Evolutionary conservation across 345 rosid species (phyloP).

Genomic region (Anacardium occidentale): DNA sequence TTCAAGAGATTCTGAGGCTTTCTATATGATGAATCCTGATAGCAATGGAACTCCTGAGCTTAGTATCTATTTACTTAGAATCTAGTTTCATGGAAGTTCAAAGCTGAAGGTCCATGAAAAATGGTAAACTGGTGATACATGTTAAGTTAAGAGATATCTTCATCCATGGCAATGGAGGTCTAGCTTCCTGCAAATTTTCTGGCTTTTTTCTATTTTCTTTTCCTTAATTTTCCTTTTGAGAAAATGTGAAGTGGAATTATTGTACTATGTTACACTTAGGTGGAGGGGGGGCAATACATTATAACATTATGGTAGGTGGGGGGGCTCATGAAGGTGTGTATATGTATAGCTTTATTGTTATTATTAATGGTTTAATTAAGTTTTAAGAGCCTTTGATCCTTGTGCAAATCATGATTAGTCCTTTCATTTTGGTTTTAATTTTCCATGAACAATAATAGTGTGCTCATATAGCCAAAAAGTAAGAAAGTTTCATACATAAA

Average conservation of each 20-base stretch:
- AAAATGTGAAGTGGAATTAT: constrained; percentile 35
- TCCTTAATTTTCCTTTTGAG: constrained; percentile 2
- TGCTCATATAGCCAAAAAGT: background rate
- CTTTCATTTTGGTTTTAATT: constrained; percentile 16
- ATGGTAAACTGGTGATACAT: too few relatives aligned
- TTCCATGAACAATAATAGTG: background rate
- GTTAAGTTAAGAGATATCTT: constrained; percentile 22
- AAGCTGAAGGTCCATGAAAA: constrained; percentile 10
- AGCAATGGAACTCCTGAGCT: constrained; percentile 97
- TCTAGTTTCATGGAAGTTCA: constrained; percentile 28
- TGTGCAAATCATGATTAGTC: constrained; percentile 37
- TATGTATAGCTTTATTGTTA: constrained; percentile 39
- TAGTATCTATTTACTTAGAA: constrained; percentile 88
- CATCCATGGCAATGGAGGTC: constrained; percentile 30
- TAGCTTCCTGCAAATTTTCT: constrained; percentile 16
- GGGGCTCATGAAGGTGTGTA: constrained; percentile 38
- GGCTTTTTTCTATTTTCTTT: constrained; percentile 3
- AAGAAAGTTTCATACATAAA: too few relatives aligned
- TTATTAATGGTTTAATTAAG: constrained; percentile 27
- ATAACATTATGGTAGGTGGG: constrained; percentile 38
- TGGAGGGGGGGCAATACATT: constrained; percentile 40
- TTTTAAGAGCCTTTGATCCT: constrained; percentile 26
- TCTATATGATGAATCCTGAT: constrained; percentile 99
- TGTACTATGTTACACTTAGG: constrained; percentile 37
- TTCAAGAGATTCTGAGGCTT: constrained; percentile 96